Base-by-base conservation (phyloP, 768 basidiomycete species). In the Amanita exitialis region DNA sequence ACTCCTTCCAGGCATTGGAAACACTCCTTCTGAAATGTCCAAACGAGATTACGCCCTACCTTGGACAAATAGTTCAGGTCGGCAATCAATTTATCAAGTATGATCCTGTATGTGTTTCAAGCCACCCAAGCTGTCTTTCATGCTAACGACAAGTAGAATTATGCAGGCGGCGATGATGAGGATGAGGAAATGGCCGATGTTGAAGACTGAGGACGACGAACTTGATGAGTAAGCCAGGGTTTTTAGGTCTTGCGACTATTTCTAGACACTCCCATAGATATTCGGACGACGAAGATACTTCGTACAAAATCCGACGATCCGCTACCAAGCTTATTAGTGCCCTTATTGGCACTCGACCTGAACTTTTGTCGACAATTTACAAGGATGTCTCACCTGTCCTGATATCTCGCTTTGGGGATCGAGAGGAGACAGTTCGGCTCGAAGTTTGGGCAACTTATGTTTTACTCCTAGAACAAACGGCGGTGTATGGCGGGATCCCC, bases 241-340 rank as follows among this genome's bases (percentile, higher is more conserved):
- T 84, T 68, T 10, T 15, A 28, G 36, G 56, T 21, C 2, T 34
- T 34, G 20, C 12, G 23, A 34, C 12, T 16, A 6, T 44, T 21
- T 12, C 6, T 2, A 36, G 12, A 30, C 15, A 6, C 16, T 12
- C 15, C 20, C 16, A 28, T 56, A 94, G 90, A 56, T 97, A 96
- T 65, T 92, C 91, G 5, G 96, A 99, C 58, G 96, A 99, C 52
- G 96, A 98, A 64, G 96, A 99, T 61, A 90, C 88, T 9, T 97
- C 95, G 0, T 98, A 96, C 78, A 97, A 97, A 66, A 90, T 96
- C 52, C 86, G 96, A 56, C 82, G 96, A 41, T 85, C 90, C 6
- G 86, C 96, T 6, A 91, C 93, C 15, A 97, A 97, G 64, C 72
- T 98, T 3, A 75, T 98, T 13, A 71, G 83, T 25, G 86, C 89